A percentile compares a stretch with the other conserved stretches of the same genome.
Evolutionary conservation across 2,329 filamentous ascomycete genomes (phyloP).

Genomic region (Phialocephala sp.): DNA sequence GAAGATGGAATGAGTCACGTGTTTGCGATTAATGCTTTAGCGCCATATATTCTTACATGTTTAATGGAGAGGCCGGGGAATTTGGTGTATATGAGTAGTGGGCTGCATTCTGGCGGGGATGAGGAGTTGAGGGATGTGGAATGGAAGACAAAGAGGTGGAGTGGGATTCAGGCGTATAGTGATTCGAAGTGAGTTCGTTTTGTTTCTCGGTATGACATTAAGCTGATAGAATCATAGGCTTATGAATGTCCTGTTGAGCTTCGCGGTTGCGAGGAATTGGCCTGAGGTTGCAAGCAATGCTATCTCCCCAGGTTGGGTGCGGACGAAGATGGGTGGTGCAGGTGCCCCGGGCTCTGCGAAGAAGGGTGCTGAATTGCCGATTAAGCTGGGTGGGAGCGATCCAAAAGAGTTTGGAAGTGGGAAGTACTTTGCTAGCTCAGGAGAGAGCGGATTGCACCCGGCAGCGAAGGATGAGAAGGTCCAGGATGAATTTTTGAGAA

Average conservation of each 20-base stretch:
- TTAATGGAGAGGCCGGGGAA: conserved; percentile 21
- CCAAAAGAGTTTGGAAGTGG: conserved; percentile 18
- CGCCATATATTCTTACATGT: conserved; percentile 21
- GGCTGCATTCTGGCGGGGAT: conserved; percentile 20
- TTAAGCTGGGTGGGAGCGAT: conserved; percentile 8
- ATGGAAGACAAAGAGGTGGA: conserved; percentile 22
- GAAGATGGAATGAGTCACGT: conserved; percentile 18
- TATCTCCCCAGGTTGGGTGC: conserved; percentile 19
- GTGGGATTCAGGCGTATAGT: conserved; percentile 22
- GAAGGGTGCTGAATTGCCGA: conserved; percentile 12
- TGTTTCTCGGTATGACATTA: background rate
- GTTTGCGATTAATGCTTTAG: conserved; percentile 23
- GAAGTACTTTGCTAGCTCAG: conserved; percentile 16
- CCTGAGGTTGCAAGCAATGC: conserved; percentile 20
- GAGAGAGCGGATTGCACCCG: background rate
- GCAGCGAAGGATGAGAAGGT: conserved; percentile 1
- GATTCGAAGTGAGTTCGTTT: conserved; percentile 22
- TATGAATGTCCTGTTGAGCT: conserved; percentile 17
- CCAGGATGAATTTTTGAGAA: conserved; percentile 21
- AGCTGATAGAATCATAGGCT: conserved; percentile 8
- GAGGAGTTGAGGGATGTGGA: conserved; percentile 19
- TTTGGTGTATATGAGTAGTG: conserved; percentile 23
- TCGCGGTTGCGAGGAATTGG: conserved; percentile 22
- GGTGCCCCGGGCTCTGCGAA: conserved; percentile 16
- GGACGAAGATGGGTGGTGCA: conserved; percentile 22